Base-by-base conservation (phyloP, 2,329 filamentous ascomycete genomes). In the Fusarium sp. region DNA sequence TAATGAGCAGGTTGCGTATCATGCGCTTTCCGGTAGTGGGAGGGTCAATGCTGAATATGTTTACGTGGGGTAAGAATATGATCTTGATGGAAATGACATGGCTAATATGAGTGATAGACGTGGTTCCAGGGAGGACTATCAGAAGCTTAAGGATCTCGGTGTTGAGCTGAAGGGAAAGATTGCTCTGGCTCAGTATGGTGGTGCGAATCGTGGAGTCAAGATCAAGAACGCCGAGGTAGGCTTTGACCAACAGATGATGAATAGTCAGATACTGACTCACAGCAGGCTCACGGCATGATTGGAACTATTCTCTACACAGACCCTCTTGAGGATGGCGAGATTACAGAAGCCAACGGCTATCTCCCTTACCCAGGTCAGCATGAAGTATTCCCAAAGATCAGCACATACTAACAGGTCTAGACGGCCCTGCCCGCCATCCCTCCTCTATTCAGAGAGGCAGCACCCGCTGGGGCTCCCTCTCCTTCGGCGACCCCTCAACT, bases 401-500 rank as follows among this genome's bases (percentile, higher is more conserved):
- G 1, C 3, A 10, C 17, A 28, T 17, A 6, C 9, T 70, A 24
- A 73, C 35, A 14, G 5, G 0, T 7, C 5, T 2, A 74, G 72
- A 74, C 5, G 72, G 72, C 11, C 72, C 72, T 30, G 72, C 73
- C 14, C 55, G 73, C 2, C 66, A 75, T 14, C 73, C 73, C 3
- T 75, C 73, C 3, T 28, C 70, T 7, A 75, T 75, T 8, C 73
- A 75, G 15, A 38, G 73, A 63, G 73, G 73, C 0, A 75, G 73
- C 39, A 75, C 72, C 1, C 57, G 73, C 5, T 75, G 73, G 73
- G 67, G 67, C 1, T 75, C 73, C 0, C 60, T 75, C 12, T 75
- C 73, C 6, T 75, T 75, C 15, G 73, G 73, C 0, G 73, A 75
- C 3, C 73, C 73, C 20, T 75, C 73, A 13, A 75, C 73, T 12